phyloP scores from a whole-genome alignment of 2,329 filamentous ascomycete genomes.

The Pseudogymnoascus sp. region DNA sequence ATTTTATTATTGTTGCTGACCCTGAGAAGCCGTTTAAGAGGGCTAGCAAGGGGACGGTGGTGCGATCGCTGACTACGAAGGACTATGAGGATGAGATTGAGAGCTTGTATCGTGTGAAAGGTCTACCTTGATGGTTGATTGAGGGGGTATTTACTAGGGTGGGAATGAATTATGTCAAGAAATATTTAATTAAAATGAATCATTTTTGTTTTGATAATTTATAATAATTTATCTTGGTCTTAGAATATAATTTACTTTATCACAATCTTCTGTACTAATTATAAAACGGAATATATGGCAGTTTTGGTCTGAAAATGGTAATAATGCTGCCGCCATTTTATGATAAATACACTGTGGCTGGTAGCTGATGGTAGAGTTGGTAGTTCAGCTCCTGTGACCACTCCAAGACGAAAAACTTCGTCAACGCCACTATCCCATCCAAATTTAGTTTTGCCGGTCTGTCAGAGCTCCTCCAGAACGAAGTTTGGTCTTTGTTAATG shows the following conservation, averaged over 20 bases:
- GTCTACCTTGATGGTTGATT: not conserved
- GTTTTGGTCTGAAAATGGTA: not conserved
- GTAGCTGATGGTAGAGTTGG: constrained; percentile 31
- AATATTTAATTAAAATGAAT: not conserved
- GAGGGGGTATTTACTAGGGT: not conserved
- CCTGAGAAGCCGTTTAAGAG: constrained; percentile 15
- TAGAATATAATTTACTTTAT: not conserved
- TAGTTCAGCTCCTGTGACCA: constrained; percentile 33
- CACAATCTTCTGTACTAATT: too few species aligned
- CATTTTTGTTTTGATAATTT: not conserved
- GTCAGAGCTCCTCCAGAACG: not conserved
- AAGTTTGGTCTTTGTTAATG: constrained; percentile 11
- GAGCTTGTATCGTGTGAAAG: constrained; percentile 8
- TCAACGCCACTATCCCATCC: constrained; percentile 26
- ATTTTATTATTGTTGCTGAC: constrained; percentile 15
- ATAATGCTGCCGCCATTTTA: not conserved
- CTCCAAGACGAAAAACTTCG: constrained; percentile 30
- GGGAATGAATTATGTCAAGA: not conserved
- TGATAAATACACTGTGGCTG: constrained; percentile 12
- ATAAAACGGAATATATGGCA: not conserved
- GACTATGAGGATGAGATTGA: constrained; percentile 15
- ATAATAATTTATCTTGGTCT: too few species aligned
- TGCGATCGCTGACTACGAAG: constrained; percentile 10
- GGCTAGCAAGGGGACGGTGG: constrained; percentile 16
- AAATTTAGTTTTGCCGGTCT: constrained; percentile 16